A percentile compares a stretch with the other conserved stretches of the same genome.
Evolutionary conservation across 306 rosid genomes (phyloP).

Genomic region (Vigna mungo): DNA sequence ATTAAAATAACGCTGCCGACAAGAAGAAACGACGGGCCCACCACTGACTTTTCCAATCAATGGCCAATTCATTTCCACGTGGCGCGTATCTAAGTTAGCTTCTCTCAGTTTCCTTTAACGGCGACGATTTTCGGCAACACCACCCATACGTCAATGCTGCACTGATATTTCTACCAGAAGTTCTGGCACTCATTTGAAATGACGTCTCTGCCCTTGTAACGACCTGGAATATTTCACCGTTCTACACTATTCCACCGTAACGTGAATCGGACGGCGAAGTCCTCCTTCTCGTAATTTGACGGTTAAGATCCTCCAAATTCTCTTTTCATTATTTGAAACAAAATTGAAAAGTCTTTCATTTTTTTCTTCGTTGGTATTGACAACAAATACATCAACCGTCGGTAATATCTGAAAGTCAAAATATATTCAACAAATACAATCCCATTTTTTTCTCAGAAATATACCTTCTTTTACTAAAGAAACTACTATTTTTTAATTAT

Average conservation of each 20-base stretch:
- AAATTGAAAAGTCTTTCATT: neutral
- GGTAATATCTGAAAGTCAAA: conserved; percentile 13
- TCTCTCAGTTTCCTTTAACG: conserved; percentile 52
- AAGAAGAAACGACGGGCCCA: conserved; percentile 12
- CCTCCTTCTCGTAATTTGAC: neutral
- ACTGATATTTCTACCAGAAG: neutral
- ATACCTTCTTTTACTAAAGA: neutral
- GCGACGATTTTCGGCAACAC: conserved; percentile 64
- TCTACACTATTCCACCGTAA: neutral
- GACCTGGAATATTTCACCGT: neutral
- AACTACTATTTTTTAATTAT: neutral
- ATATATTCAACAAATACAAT: neutral
- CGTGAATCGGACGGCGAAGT: conserved; percentile 10
- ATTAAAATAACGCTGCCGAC: conserved; percentile 43
- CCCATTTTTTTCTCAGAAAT: neutral
- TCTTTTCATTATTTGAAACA: neutral
- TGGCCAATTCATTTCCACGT: conserved; percentile 26
- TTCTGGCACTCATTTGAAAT: neutral
- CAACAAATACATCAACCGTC: neutral
- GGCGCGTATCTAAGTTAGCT: neutral
- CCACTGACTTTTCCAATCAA: conserved; percentile 20
- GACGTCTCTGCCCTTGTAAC: conserved; percentile 14
- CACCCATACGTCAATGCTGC: conserved; percentile 2
- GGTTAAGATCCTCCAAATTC: neutral
- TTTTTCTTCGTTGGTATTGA: too few species aligned